These are phyloP conservation scores for Lactifluus rugatus DNA, from an alignment of 768 basidiomycete species.

Conservation along the genomic window DNA sequence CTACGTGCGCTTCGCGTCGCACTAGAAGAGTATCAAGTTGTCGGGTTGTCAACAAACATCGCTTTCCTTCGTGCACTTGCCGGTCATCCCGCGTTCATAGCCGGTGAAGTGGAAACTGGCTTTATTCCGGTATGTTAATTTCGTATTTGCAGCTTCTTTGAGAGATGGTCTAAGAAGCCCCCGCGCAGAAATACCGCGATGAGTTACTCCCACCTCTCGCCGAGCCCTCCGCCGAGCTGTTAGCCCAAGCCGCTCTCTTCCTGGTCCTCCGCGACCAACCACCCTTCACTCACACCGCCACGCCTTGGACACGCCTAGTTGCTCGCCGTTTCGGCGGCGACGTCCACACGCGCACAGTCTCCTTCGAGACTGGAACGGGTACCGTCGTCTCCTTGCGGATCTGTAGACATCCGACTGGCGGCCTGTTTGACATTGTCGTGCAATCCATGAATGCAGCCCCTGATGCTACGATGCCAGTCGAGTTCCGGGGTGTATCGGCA, in stretches of 20 bases:
- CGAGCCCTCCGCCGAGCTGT: conserved; percentile 48
- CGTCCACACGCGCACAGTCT: conserved; percentile 49
- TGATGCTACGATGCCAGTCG: conserved; percentile 27
- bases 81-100: conserved; percentile 65
- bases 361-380: conserved; percentile 48
- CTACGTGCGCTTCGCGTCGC: conserved; percentile 71
- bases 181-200: conserved; percentile 63
- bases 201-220: conserved; percentile 66
- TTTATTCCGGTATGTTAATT: conserved; percentile 63
- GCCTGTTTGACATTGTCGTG: conserved; percentile 40
- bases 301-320: conserved; percentile 62
- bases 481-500: conserved; percentile 40
- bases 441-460: conserved; percentile 25
- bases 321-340: conserved; percentile 77
- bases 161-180: not conserved
- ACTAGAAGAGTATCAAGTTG: conserved; percentile 81
- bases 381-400: conserved; percentile 34
- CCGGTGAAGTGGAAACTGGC: conserved; percentile 80
- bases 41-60: conserved; percentile 85
- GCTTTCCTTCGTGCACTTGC: conserved; percentile 78
- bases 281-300: conserved; percentile 21
- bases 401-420: conserved; percentile 32
- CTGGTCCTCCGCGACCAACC: conserved; percentile 56
- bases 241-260: conserved; percentile 76
- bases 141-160: not conserved